Percentiles rank a stretch among this genome's conserved stretches.
Evolutionary conservation across 768 basidiomycete species (phyloP).

Genomic region (Trametes coccinea): DNA sequence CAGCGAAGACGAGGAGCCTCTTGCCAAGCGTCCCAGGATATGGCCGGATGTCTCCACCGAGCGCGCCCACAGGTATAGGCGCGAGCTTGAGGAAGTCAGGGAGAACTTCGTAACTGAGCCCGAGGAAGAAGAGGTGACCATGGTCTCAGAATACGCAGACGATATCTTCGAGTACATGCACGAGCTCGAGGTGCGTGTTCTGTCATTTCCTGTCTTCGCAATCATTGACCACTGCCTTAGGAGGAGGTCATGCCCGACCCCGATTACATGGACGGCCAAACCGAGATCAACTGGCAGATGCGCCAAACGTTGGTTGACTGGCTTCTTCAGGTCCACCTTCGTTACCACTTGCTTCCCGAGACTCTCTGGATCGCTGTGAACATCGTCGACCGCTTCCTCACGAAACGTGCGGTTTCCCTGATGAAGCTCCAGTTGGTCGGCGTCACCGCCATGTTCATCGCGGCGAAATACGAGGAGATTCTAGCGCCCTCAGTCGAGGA

Average conservation of each 20-base stretch:
- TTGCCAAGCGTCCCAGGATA: constrained; percentile 45
- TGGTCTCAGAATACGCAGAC: constrained; percentile 99
- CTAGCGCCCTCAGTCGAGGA: constrained; percentile 96
- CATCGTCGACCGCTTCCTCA: constrained; percentile 79
- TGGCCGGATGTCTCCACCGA: constrained; percentile 79
- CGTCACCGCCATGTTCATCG: constrained; percentile 98
- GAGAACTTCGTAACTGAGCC: constrained; percentile 65
- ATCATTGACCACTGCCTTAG: constrained; percentile 43
- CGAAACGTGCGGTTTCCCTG: constrained; percentile 70
- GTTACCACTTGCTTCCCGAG: constrained; percentile 99
- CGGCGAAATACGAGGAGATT: constrained; percentile 99
- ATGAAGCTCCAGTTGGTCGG: constrained; percentile 94
- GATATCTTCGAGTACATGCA: constrained; percentile 98
- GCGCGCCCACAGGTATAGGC: constrained; percentile 55
- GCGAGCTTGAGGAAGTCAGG: constrained; percentile 67
- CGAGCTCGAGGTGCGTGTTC: constrained; percentile 75
- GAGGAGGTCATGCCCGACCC: constrained; percentile 87
- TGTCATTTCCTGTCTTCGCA: not conserved
- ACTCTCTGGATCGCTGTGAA: constrained; percentile 99
- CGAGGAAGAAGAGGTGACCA: constrained; percentile 80
- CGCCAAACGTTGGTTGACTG: constrained; percentile 97
- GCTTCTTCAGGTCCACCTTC: constrained; percentile 95
- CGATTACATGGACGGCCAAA: constrained; percentile 92
- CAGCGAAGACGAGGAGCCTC: constrained; percentile 15
- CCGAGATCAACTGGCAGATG: constrained; percentile 92